Evolutionary conservation across 1,284 basidiomycete species (phyloP), one percentile per base, ranked within the genome.

Genomic region (Tilletia indica): DNA sequence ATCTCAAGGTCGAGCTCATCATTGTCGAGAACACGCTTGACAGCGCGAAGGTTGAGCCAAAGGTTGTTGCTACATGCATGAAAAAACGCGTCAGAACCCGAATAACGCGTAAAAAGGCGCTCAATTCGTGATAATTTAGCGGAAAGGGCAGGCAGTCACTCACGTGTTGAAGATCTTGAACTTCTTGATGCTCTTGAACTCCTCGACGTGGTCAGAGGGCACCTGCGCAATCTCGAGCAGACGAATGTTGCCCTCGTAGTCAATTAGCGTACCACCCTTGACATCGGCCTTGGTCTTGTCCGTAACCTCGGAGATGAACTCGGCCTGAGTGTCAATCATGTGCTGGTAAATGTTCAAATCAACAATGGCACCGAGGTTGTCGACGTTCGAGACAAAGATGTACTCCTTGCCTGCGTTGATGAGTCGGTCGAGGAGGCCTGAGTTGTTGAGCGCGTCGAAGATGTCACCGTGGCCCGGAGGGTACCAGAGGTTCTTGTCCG

Each of bases 221-320:
- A 99, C 97, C 86, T 99, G 97, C 25, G 97, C 97, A 75, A 99
- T 95, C 88, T 99, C 97, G 75, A 99, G 91, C 63, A 99, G 88
- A 78, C 96, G 91, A 74, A 98, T 90, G 56, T 90, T 91, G 72
- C 96, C 97, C 67, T 99, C 93, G 85, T 97, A 97, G 86, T 97
- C 93, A 83, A 97, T 94, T 63, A 84, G 70, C 4, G 97, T 99
- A 87, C 97, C 97, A 89, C 97, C 97, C 90, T 99, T 99, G 87
- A 99, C 91, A 86, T 99, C 96, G 73, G 97, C 97, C 89, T 99
- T 99, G 84, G 97, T 99, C 90, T 99, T 99, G 89, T 99, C 95
- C 4, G 97, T 99, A 77, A 99, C 94, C 73, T 85, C 84, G 11
- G 82, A 84, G 72, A 85, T 84, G 74, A 84, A 85, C 73, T 85